Base-by-base conservation (phyloP, 164 flowering plant genomes). In the Taxillus chinensis region DNA sequence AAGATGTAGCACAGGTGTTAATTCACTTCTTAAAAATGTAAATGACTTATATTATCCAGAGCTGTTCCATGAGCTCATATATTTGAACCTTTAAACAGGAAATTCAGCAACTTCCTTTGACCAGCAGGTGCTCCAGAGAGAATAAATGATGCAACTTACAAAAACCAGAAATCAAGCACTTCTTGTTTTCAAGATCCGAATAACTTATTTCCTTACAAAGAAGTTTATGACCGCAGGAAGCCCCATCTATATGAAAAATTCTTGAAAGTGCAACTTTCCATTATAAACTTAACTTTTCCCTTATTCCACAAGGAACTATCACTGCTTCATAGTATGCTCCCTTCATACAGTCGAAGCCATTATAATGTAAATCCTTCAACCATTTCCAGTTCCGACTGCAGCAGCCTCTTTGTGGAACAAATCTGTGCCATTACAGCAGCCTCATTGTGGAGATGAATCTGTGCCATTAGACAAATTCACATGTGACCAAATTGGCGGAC, bases 381-480 rank as follows among this genome's bases (percentile, higher is more conserved):
- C 68, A 55, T 55, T 70, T 69, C 74, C 78, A 80, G 74, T 77
- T 78, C 82, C 83, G 78, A 85, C 27, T 2, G 27, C 64, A 77
- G 79, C 83, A 71, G 81, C 85, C 70, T 66, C 80, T 69, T 79
- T 69, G 70, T 68, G 74, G 71, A 68, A 64, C 66, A 69, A 61
- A 77, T 80, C 84, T 80, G 85, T 77, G 80, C 74, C 82, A 84
- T 74, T 27, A 27, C 64, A 77, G 79, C 83, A 72, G 81, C 85
- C 70, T 66, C 80, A 67, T 79, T 69, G 70, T 68, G 74, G 71
- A 68, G 49, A 64, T 64, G 68, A 61, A 77, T 80, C 84, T 80
- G 85, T 77, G 80, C 76, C 82, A 84, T 74, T 27, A 65, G 79
- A 72, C 78, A 81, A 77, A 68, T 51, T 76, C 69, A 66, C 65